These are phyloP conservation scores for Pyrenula massariospora DNA, from an alignment of 495 filamentous ascomycete genomes.

Conservation along the genomic window DNA sequence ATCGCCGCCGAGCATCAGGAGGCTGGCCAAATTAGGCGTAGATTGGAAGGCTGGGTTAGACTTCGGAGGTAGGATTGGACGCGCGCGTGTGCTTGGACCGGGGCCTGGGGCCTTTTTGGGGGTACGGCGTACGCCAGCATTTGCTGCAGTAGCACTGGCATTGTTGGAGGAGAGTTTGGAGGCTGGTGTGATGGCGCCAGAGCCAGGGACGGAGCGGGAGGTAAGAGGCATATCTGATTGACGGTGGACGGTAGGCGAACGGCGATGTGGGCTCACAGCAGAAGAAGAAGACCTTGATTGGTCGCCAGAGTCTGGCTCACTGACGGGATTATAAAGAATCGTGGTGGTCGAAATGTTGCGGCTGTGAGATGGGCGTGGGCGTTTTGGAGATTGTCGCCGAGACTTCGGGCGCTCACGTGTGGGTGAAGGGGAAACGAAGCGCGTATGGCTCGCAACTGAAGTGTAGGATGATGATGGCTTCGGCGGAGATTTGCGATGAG, in stretches of 20 bases:
- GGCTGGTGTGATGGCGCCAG: slow-evolving; percentile 26
- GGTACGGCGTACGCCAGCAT: slow-evolving; percentile 27
- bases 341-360: slow-evolving; percentile 69
- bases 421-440: background rate
- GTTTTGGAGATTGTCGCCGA: background rate
- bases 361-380: slow-evolving; percentile 29
- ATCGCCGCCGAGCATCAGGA: slow-evolving; percentile 23
- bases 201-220: slow-evolving; percentile 18
- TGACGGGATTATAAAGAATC: slow-evolving; percentile 54
- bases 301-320: slow-evolving; percentile 2
- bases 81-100: background rate
- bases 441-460: background rate
- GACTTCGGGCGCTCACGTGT: background rate
- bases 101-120: slow-evolving; percentile 23
- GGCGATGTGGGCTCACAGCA: background rate
- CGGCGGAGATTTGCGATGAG: background rate
- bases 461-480: background rate
- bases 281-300: slow-evolving; percentile 18
- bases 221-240: slow-evolving; percentile 24
- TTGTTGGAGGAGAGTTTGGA: slow-evolving; percentile 1
- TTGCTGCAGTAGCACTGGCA: no score
- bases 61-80: slow-evolving; percentile 40
- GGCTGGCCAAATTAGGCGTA: slow-evolving; percentile 33
- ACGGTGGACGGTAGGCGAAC: background rate
- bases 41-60: slow-evolving; percentile 36